Evolutionary conservation across 2,329 filamentous ascomycete genomes (phyloP), one percentile per base, ranked within the genome.

Genomic region (Pyrenophora graminea): DNA sequence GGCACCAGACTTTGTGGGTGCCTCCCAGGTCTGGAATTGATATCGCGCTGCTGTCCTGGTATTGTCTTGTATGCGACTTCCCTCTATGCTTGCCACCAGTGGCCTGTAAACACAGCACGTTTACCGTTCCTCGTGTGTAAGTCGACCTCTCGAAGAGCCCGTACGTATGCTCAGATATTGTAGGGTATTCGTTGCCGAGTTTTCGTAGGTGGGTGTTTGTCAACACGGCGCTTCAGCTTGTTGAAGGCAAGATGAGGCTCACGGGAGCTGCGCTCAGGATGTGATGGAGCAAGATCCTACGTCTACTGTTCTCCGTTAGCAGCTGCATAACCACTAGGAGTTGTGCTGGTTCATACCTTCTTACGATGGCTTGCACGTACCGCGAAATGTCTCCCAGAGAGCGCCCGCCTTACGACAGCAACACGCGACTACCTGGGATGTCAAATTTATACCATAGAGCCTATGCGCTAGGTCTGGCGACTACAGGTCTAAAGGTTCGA

Each of bases 41-140:
- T 61, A 60, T 60, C 48, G 50, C 39, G 39, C 45, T 44, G 40
- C 45, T 47, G 51, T 33, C 61, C 56, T 53, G 37, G 50, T 52
- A 34, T 42, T 19, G 37, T 27, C 39, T 48, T 48, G 36, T 45
- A 37, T 46, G 51, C 39, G 50, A 48, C 56, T 46, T 51, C 49
- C 50, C 17, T 45, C 43, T 31, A 31, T 32, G 31, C 46, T 53
- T 42, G 15, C 50, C 25, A 6, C 46, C 19, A 31, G 39, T 40
- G 12, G 2, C 15, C 27, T n/a, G 23, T 37, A 15, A 21, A 30
- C 13, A 38, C 23, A 34, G 18, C 31, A 31, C 32, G 12, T 17
- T 39, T 18, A 27, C 23, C 25, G 6, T 36, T 25, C 27, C 23
- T 40, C 34, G 3, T 32, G 15, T 18, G 12, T 36, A 32, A 31